Evolutionary conservation across 352 stramenopile genomes (phyloP).

Genomic region (Phytophthora tentaculata): DNA sequence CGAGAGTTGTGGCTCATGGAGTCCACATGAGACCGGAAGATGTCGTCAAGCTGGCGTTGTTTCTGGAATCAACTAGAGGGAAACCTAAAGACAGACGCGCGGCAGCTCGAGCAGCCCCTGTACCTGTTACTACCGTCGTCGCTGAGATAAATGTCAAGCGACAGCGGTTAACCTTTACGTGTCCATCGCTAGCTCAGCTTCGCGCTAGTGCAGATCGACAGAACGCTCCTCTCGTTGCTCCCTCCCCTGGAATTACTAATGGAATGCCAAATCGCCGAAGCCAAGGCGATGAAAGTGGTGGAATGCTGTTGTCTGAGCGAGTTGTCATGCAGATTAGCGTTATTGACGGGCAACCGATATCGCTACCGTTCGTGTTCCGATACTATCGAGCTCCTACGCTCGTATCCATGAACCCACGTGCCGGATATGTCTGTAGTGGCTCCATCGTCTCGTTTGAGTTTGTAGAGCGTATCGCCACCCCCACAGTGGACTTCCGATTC

Average conservation of each 20-base stretch:
- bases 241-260: conserved; percentile 9
- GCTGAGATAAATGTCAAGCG: conserved; percentile 49
- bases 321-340: conserved; percentile 68
- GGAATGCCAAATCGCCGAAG: conserved; percentile 12
- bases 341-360: conserved; percentile 52
- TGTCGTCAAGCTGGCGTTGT: conserved; percentile 53
- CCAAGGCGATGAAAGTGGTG: not conserved
- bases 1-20: conserved; percentile 48
- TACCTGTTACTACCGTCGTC: conserved; percentile 34
- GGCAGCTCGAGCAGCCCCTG: conserved; percentile 7
- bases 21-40: conserved; percentile 46
- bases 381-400: conserved; percentile 63
- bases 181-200: conserved; percentile 43
- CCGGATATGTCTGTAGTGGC: conserved; percentile 70
- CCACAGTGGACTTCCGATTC: conserved; percentile 72
- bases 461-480: conserved; percentile 54
- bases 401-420: conserved; percentile 52
- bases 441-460: conserved; percentile 77
- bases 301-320: conserved; percentile 54
- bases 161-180: conserved; percentile 59
- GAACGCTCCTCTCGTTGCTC: conserved; percentile 23
- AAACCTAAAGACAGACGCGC: conserved; percentile 18
- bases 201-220: conserved; percentile 21
- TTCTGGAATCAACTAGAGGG: conserved; percentile 28
- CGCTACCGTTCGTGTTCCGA: conserved; percentile 59